Conservation (phyloP, 192 early-diverging fungal genomes). For the Gamsiella multidivaricata region DNA sequence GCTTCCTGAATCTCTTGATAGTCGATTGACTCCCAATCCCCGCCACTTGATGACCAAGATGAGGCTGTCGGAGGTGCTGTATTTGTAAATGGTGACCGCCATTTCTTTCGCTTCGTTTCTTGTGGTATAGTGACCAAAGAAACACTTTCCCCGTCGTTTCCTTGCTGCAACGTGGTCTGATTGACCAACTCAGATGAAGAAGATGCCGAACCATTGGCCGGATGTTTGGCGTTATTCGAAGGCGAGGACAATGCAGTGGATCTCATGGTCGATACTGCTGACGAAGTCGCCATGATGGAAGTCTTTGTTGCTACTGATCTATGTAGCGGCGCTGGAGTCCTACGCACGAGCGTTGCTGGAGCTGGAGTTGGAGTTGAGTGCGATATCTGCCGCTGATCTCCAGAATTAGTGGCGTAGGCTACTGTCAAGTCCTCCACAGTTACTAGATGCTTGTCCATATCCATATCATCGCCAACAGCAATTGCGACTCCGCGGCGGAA, state of each 20-base stretch:
- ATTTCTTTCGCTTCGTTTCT: conserved; percentile 30
- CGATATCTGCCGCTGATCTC: conserved; percentile 18
- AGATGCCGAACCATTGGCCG: no score
- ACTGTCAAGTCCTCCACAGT: conserved; percentile 55
- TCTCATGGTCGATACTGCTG: neutral
- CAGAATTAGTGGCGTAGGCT: conserved; percentile 16
- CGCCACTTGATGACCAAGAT: neutral
- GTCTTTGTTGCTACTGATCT: neutral
- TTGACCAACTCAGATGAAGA: neutral
- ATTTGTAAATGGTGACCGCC: conserved; percentile 24
- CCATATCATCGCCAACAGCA: conserved; percentile 59
- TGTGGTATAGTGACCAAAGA: neutral
- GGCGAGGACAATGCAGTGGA: neutral
- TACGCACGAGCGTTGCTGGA: neutral
- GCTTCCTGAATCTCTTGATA: neutral
- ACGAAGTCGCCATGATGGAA: neutral
- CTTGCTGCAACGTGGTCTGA: neutral
- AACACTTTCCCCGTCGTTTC: neutral
- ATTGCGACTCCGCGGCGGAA: conserved; percentile 32
- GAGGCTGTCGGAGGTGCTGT: neutral
- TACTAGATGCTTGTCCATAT: conserved; percentile 61
- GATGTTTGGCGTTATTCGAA: no score
- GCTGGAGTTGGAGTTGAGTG: neutral
- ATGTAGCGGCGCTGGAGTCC: neutral
- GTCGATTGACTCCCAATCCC: neutral